These are phyloP conservation scores for Rhododendron ferrugineum DNA, from an alignment of 148 eudicot genomes.

Conservation along the genomic window DNA sequence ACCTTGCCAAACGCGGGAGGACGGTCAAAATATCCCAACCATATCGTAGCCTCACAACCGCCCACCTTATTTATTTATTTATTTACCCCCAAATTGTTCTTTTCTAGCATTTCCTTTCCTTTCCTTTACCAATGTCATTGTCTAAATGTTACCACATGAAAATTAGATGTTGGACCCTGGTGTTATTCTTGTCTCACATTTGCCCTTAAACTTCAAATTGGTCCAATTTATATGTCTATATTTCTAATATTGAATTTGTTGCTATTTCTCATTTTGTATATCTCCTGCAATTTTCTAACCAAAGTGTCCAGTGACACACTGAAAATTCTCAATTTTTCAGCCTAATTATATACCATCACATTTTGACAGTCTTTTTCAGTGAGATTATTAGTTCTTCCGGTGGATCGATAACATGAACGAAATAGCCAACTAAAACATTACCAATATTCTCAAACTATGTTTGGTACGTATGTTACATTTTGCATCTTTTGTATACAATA, in stretches of 20 bases:
- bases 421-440: background rate
- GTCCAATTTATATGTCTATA: background rate
- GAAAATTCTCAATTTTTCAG: background rate
- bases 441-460: background rate
- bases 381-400: background rate
- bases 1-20: background rate
- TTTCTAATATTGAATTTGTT: background rate
- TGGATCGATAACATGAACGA: background rate
- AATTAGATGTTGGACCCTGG: background rate
- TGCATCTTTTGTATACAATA: background rate
- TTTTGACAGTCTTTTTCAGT: background rate
- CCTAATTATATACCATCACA: background rate
- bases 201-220: background rate
- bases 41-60: background rate
- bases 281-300: background rate
- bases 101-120: background rate
- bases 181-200: background rate
- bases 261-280: background rate
- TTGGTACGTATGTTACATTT: background rate
- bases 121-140: background rate
- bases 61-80: background rate
- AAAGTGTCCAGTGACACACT: background rate
- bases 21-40: background rate
- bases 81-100: background rate
- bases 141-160: background rate